Evolutionary conservation across 2,329 filamentous ascomycete genomes (phyloP).

Genomic region (Arachnomyces sp.): DNA sequence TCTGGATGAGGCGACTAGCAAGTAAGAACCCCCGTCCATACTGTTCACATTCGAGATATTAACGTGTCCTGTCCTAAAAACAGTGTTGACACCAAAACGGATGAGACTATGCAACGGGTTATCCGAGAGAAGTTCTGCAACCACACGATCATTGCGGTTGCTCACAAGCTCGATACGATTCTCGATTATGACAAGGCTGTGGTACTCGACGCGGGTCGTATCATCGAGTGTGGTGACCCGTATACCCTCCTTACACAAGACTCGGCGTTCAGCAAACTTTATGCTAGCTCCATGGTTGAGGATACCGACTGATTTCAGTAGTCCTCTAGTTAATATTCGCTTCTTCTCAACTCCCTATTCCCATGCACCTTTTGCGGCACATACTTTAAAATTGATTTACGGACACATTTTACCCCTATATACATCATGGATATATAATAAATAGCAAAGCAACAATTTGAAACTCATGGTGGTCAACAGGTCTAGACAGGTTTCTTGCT

Average conservation of each 20-base stretch:
- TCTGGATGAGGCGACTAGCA: constrained; percentile 36
- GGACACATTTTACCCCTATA: no score
- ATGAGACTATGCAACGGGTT: constrained; percentile 49
- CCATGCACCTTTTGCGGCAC: no score
- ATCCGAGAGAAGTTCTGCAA: constrained; percentile 46
- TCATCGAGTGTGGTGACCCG: constrained; percentile 30
- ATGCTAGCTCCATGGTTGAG: constrained; percentile 16
- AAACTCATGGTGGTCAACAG: no score
- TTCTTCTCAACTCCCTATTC: no score
- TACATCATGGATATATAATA: no score
- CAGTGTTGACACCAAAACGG: constrained; percentile 51
- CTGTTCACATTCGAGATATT: constrained; percentile 43
- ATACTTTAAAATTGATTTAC: no score
- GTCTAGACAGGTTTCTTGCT: no score
- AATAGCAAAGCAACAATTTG: no score
- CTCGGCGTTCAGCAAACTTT: constrained; percentile 31
- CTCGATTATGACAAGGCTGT: constrained; percentile 33
- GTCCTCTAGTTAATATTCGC: constrained; percentile 21
- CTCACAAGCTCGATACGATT: constrained; percentile 46
- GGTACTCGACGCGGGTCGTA: constrained; percentile 27
- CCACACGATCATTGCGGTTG: constrained; percentile 53
- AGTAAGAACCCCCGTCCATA: constrained; percentile 41
- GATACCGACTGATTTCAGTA: constrained; percentile 10
- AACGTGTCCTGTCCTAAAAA: constrained; percentile 21
- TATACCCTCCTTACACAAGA: constrained; percentile 22